Conservation (phyloP, 345 rosid genomes). For the Atalantia buxifolia region DNA sequence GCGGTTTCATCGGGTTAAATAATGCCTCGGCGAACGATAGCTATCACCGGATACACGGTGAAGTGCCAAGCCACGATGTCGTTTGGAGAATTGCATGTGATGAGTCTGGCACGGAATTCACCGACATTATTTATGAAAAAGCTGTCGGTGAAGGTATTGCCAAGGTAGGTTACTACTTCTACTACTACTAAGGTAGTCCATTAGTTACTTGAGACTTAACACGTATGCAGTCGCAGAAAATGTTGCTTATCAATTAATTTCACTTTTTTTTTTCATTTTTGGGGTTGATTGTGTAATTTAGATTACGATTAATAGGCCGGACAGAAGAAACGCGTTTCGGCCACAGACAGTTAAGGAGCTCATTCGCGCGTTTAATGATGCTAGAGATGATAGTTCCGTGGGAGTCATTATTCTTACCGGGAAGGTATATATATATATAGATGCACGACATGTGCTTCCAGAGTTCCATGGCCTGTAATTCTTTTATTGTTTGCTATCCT, state of each 20-base stretch:
- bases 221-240: neutral
- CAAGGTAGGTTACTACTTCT: slow-evolving; percentile 44
- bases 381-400: slow-evolving; percentile 70
- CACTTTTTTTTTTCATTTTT: neutral
- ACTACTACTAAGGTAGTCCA: too few species aligned
- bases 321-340: slow-evolving; percentile 77
- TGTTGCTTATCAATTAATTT: neutral
- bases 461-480: neutral
- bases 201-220: neutral
- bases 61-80: slow-evolving; percentile 50
- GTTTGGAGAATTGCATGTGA: slow-evolving; percentile 54
- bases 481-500: neutral
- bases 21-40: slow-evolving; percentile 48
- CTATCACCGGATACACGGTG: slow-evolving; percentile 75
- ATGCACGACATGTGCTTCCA: neutral
- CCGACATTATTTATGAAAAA: slow-evolving; percentile 80
- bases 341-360: slow-evolving; percentile 79
- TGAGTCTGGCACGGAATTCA: slow-evolving; percentile 43
- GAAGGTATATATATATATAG: slow-evolving; percentile 37
- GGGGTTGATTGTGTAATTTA: slow-evolving; percentile 7
- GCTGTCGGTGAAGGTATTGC: slow-evolving; percentile 84
- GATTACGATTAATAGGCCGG: slow-evolving; percentile 85
- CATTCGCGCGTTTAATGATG: slow-evolving; percentile 71
- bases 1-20: slow-evolving; percentile 26
- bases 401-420: slow-evolving; percentile 92